Evolutionary conservation across 2,329 filamentous ascomycete genomes (phyloP).

Genomic region (Boeremia exigua): DNA sequence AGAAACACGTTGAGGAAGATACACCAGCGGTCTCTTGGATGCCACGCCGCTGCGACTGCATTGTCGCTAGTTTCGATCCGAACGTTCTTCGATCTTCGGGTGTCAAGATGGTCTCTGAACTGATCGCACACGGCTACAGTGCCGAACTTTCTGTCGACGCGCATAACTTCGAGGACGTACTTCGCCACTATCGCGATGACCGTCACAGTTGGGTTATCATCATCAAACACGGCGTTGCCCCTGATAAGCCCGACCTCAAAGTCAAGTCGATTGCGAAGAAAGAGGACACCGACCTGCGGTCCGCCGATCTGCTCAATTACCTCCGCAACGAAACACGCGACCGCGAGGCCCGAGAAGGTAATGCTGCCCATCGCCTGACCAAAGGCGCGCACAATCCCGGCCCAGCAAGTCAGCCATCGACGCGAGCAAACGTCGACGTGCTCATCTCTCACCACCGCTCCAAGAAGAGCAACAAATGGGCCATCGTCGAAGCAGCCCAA

Average conservation of each 20-base stretch:
- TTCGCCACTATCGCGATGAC: conserved; percentile 77
- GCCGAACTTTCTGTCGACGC: conserved; percentile 86
- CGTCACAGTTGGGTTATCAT: conserved; percentile 86
- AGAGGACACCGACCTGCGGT: conserved; percentile 76
- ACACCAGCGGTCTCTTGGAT: conserved; percentile 45
- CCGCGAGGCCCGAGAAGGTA: conserved; percentile 67
- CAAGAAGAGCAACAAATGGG: conserved; percentile 89
- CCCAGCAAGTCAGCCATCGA: conserved; percentile 18
- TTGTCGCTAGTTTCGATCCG: conserved; percentile 86
- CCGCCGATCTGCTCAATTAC: conserved; percentile 76
- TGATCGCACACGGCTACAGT: conserved; percentile 85
- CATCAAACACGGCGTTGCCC: conserved; percentile 75
- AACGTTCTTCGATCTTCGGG: conserved; percentile 76
- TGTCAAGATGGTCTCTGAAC: conserved; percentile 74
- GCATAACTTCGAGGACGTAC: conserved; percentile 78
- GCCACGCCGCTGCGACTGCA: conserved; percentile 74
- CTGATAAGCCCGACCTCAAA: conserved; percentile 67
- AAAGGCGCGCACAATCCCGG: conserved; percentile 32
- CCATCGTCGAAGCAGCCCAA: conserved; percentile 80
- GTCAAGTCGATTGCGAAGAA: conserved; percentile 79
- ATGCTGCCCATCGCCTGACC: conserved; percentile 44
- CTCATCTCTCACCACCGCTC: conserved; percentile 80
- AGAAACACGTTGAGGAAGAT: conserved; percentile 70
- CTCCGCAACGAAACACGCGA: conserved; percentile 83
- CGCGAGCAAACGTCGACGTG: conserved; percentile 75